These are phyloP conservation scores for Tubosaeta brunneosetosa DNA, from an alignment of 768 basidiomycete genomes.

Conservation along the genomic window DNA sequence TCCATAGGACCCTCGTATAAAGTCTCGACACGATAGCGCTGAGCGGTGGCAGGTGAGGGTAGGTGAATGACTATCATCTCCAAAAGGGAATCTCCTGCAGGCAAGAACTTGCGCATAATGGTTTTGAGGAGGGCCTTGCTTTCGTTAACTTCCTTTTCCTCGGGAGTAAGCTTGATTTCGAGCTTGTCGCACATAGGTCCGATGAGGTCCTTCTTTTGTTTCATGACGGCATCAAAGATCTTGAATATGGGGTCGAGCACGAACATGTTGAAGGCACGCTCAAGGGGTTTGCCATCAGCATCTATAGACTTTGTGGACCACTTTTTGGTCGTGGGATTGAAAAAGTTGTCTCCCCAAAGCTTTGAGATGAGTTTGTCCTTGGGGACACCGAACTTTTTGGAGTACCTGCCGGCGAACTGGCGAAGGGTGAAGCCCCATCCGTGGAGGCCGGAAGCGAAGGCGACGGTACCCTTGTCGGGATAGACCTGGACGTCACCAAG, in stretches of 20 bases:
- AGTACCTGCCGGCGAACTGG: constrained; percentile 91
- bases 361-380: constrained; percentile 97
- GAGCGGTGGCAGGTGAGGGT: constrained; percentile 94
- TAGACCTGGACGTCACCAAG: constrained; percentile 99
- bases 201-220: constrained; percentile 94
- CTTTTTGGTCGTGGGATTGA: constrained; percentile 95
- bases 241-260: constrained; percentile 99
- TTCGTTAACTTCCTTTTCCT: constrained; percentile 84
- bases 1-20: constrained; percentile 99
- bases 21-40: constrained; percentile 98
- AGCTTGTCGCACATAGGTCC: constrained; percentile 90
- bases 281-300: constrained; percentile 84
- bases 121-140: constrained; percentile 95
- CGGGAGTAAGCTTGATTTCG: constrained; percentile 80
- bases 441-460: constrained; percentile 98
- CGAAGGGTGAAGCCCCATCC: constrained; percentile 99
- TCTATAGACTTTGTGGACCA: constrained; percentile 80
- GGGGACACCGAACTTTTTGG: constrained; percentile 98
- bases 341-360: constrained; percentile 99
- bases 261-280: constrained; percentile 98
- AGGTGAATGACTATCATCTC: constrained; percentile 99
- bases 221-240: constrained; percentile 98
- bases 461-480: constrained; percentile 96
- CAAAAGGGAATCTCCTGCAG: constrained; percentile 95
- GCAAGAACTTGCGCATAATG: constrained; percentile 99